phyloP scores from a whole-genome alignment of 352 stramenopile species.

The Phytophthora lateralis region DNA sequence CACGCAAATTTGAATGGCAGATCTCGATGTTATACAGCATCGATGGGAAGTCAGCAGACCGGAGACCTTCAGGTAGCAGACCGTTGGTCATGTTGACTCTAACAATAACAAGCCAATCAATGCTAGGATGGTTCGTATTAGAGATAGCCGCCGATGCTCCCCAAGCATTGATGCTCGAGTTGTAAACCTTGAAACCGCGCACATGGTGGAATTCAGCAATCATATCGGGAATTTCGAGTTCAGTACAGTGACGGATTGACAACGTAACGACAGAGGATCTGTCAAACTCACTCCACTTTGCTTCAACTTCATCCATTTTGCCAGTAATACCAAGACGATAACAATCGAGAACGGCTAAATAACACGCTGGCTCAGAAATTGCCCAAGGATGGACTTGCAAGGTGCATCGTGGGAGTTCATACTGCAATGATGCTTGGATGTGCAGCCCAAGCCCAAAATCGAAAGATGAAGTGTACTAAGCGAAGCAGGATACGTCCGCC shows the following conservation, averaged over 20 bases:
- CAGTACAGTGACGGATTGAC: slow-evolving; percentile 33
- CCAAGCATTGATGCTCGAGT: slow-evolving; percentile 35
- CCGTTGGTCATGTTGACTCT: slow-evolving; percentile 36
- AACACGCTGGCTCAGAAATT: slow-evolving; percentile 26
- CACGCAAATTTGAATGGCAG: slow-evolving; percentile 33
- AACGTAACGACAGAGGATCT: slow-evolving; percentile 24
- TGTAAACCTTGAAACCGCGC: slow-evolving; percentile 42
- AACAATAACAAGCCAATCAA: slow-evolving; percentile 35
- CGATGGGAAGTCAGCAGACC: slow-evolving; percentile 29
- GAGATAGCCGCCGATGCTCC: slow-evolving; percentile 23
- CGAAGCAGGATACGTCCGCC: slow-evolving; percentile 1
- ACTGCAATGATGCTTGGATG: slow-evolving; percentile 12
- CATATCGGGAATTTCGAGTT: slow-evolving; percentile 22
- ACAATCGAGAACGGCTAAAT: slow-evolving; percentile 39
- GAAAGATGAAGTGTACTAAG: slow-evolving; percentile 5
- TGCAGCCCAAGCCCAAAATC: slow-evolving; percentile 18
- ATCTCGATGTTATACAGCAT: slow-evolving; percentile 40
- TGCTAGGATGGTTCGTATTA: slow-evolving; percentile 13
- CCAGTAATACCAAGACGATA: slow-evolving; percentile 10
- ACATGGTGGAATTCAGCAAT: slow-evolving; percentile 27
- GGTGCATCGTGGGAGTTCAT: slow-evolving; percentile 13
- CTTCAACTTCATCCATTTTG: slow-evolving; percentile 9
- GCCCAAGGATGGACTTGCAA: slow-evolving; percentile 35
- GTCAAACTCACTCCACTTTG: slow-evolving; percentile 28
- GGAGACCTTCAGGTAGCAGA: slow-evolving; percentile 32